Evolutionary conservation across 768 basidiomycete species (phyloP).

Genomic region (Mycena epipterygia): DNA sequence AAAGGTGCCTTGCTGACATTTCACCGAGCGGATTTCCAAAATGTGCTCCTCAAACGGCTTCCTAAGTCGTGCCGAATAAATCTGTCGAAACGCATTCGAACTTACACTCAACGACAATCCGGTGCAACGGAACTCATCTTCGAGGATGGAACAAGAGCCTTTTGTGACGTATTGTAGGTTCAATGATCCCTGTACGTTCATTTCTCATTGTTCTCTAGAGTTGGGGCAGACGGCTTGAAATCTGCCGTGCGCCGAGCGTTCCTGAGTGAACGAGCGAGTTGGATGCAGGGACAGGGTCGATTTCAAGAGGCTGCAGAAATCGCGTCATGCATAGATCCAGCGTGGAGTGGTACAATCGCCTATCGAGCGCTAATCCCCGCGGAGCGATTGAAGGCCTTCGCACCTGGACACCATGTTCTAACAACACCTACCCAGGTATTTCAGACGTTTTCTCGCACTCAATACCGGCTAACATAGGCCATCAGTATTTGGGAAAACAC

Average conservation of each 20-base stretch:
- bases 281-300: slow-evolving; percentile 50
- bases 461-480: background rate
- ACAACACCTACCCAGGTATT: slow-evolving; percentile 64
- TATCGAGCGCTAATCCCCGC: slow-evolving; percentile 73
- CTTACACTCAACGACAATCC: slow-evolving; percentile 61
- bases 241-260: slow-evolving; percentile 48
- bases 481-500: slow-evolving; percentile 72
- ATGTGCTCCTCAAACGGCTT: slow-evolving; percentile 65
- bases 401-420: slow-evolving; percentile 64
- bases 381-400: slow-evolving; percentile 56
- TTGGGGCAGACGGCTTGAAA: slow-evolving; percentile 41
- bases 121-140: slow-evolving; percentile 66
- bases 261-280: slow-evolving; percentile 52
- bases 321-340: slow-evolving; percentile 61
- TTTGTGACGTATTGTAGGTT: slow-evolving; percentile 68
- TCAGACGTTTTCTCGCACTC: background rate
- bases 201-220: slow-evolving; percentile 30
- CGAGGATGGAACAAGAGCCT: slow-evolving; percentile 69
- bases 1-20: slow-evolving; percentile 66
- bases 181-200: background rate
- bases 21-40: slow-evolving; percentile 79
- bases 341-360: slow-evolving; percentile 70
- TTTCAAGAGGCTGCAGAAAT: slow-evolving; percentile 55
- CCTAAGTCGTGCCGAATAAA: slow-evolving; percentile 60
- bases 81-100: slow-evolving; percentile 70